These are phyloP conservation scores for Angophora floribunda DNA, from an alignment of 345 rosid species.

Conservation along the genomic window DNA sequence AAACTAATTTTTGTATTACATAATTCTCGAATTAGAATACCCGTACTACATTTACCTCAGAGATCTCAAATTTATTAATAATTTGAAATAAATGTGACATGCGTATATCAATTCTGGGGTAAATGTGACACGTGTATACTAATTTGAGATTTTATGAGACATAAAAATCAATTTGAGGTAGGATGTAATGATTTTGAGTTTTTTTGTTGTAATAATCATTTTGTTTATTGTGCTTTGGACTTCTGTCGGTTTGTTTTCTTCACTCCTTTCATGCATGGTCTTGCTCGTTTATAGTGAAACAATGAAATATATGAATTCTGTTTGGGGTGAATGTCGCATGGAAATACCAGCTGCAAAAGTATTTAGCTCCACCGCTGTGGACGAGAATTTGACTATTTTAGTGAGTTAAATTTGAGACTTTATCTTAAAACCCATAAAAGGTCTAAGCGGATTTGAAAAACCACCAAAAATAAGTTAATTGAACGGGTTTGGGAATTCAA, in stretches of 20 bases:
- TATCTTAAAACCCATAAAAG: not conserved
- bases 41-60: not conserved
- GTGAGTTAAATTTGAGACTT: not conserved
- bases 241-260: not conserved
- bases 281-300: not conserved
- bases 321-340: too few species aligned
- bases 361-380: not conserved
- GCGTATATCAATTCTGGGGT: not conserved
- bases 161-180: not conserved
- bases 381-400: not conserved
- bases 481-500: too few species aligned
- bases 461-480: too few species aligned
- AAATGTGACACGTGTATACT: not conserved
- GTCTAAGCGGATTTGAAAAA: not conserved
- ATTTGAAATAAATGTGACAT: not conserved
- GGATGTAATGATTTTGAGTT: accelerated
- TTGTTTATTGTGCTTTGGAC: not conserved
- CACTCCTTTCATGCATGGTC: not conserved
- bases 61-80: too few species aligned
- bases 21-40: not conserved
- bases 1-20: not conserved
- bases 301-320: not conserved
- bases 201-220: not conserved
- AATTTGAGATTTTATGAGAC: not conserved
- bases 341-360: not conserved